phyloP scores from a whole-genome alignment of 495 filamentous ascomycete genomes.

The Clavariopsis aquatica region DNA sequence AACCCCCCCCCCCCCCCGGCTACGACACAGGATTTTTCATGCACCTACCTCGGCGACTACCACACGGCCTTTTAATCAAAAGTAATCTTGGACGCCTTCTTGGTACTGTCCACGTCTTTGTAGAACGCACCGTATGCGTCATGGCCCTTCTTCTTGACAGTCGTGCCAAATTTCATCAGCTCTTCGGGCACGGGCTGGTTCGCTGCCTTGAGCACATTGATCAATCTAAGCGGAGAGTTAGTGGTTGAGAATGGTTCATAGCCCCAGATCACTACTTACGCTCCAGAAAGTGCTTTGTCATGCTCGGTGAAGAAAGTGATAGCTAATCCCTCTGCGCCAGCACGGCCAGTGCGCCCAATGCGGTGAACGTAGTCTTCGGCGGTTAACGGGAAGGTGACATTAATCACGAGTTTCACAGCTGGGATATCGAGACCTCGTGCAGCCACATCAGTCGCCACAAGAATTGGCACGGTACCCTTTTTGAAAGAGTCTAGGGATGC shows the following conservation, averaged over 20 bases:
- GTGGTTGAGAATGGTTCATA: background rate
- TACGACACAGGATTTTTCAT: background rate
- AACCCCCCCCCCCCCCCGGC: no score
- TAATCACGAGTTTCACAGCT: conserved; percentile 87
- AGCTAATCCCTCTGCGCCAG: conserved; percentile 83
- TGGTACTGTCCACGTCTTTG: conserved; percentile 74
- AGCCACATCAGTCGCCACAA: conserved; percentile 96
- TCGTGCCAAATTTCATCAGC: conserved; percentile 91
- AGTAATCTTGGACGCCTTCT: conserved; percentile 87
- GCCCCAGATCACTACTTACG: conserved; percentile 55
- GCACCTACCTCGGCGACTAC: conserved; percentile 14
- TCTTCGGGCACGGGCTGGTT: conserved; percentile 86
- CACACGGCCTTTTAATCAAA: conserved; percentile 61
- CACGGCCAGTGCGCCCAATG: conserved; percentile 84
- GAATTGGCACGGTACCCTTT: conserved; percentile 75
- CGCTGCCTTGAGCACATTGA: conserved; percentile 89
- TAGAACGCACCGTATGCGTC: conserved; percentile 90
- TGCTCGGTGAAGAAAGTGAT: conserved; percentile 94
- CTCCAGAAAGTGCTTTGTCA: conserved; percentile 85
- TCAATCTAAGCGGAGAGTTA: conserved; percentile 53
- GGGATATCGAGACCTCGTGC: conserved; percentile 95
- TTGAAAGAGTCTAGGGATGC: conserved; percentile 87
- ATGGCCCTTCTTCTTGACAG: conserved; percentile 97
- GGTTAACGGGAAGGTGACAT: conserved; percentile 73
- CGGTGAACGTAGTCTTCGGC: conserved; percentile 96